Evolutionary conservation across 1,139 yeast genomes (phyloP), one percentile per base, ranked within the genome.

Genomic region (Chernovozyma sophiae-reginae): DNA sequence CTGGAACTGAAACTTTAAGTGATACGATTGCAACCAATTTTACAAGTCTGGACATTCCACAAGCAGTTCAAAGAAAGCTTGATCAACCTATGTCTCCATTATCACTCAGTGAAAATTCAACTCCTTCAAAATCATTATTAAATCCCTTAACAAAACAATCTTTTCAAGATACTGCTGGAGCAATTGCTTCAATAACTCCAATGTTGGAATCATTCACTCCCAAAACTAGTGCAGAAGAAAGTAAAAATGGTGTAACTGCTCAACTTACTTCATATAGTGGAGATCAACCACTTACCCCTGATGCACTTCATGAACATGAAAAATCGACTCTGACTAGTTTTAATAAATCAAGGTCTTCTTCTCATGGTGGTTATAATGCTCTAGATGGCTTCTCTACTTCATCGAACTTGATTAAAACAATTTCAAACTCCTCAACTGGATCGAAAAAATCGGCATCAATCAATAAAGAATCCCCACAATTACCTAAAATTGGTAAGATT

Each of bases 401-500:
- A 43, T 39, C 43, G 34, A 51, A 48, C 38, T 53, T 69, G 37
- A 60, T 56, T 43, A 66, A 63, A 44, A 62, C 74, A 8, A 43
- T 65, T 2, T 65, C 73, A 24, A 68, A 68, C 43, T 57, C 71
- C 13, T 60, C 69, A 8, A 51, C 60, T 17, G 52, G 65, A 12
- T 58, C 69, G n/a, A 52, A 63, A 32, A 62, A 75, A 39, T 63
- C 77, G n/a, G 54, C 69, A n/a, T 69, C 77, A 1, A 60, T 69
- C 26, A 65, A 71, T 31, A 60, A 60, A 38, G 63, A 58, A 8
- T 70, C 71, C 0, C 77, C 80, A 2, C 70, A 73, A 43, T 53
- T 81, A 35, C 90, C 92, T 2, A 81, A 77, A 47, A 77, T 89
- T 45, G 98, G 98, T 26, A 89, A 87, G 49, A 87, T 94, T 50